Conservation (phyloP, 345 rosid species). For the Zanthoxylum bungeanum region DNA sequence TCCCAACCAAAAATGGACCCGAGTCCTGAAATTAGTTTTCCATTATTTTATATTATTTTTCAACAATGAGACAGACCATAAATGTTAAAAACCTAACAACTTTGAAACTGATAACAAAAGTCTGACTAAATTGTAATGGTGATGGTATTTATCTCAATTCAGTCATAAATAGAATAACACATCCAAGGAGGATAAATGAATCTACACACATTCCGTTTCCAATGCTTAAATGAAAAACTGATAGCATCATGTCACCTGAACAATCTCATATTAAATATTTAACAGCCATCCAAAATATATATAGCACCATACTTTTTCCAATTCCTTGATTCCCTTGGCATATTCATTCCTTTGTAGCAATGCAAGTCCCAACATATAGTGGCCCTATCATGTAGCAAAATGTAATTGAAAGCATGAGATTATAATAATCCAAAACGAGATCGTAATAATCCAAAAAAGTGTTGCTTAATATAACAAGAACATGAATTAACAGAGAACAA, state of each 20-base stretch:
- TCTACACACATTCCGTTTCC: background rate
- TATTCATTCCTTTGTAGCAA: conserved; percentile 51
- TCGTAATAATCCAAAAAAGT: background rate
- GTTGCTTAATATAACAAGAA: background rate
- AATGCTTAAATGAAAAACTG: background rate
- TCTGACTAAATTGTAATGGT: too few species aligned
- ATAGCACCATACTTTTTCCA: conserved; percentile 55
- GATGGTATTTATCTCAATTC: too few species aligned
- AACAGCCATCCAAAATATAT: background rate
- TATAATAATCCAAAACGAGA: conserved; percentile 8
- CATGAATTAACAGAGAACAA: background rate
- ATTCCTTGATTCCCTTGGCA: conserved; percentile 57
- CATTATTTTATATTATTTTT: too few species aligned
- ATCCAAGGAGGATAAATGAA: too few species aligned
- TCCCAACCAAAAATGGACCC: too few species aligned
- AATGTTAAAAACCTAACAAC: too few species aligned
- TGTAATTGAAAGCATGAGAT: conserved; percentile 1
- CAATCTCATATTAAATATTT: background rate
- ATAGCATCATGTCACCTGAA: background rate
- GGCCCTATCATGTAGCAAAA: conserved; percentile 50
- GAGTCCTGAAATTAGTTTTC: too few species aligned
- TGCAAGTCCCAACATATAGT: conserved; percentile 84
- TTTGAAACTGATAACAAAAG: too few species aligned
- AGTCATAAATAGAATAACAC: too few species aligned
- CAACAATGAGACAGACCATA: too few species aligned